Evolutionary conservation across 2,329 filamentous ascomycete genomes (phyloP), one percentile per base, ranked within the genome.

Genomic region (Colletotrichum endophyticum): DNA sequence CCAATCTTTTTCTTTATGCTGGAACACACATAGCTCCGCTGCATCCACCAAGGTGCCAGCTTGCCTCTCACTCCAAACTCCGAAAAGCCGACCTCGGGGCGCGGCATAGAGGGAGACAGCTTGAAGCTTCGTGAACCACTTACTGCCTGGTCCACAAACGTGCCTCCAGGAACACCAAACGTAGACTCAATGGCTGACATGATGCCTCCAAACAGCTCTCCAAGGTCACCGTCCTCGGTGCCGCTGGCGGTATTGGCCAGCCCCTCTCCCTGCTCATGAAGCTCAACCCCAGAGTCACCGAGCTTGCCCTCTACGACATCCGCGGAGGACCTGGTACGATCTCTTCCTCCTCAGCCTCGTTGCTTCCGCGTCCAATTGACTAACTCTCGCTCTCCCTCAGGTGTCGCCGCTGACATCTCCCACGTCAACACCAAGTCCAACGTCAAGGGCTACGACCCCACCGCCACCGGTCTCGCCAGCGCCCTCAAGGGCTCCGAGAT

Each of bases 341-440:
- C 27, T 62, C 34, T 68, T 19, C 7, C 34, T 32, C 8, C 27
- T 25, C 57, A 70, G 19, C 34, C n/a, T 12, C 62, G 30, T 36
- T 32, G 59, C 53, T 39, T 25, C 49, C 70, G 34, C 19, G 59
- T 32, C 49, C 56, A 59, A 72, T 79, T 82, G 62, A 82, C 81
- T 81, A 73, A 82, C 61, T 6, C 62, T 79, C 53, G n/a, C 44
- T 53, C 81, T 75, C 69, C 56, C 64, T 53, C 82, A 97, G 96
- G 96, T 94, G 97, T 99, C 88, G 97, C 96, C 83, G 97, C 97
- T 86, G 97, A 99, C 88, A 93, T 99, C 88, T 95, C 95, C 85
- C 97, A 99, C 92, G 96, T 99, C 93, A 99, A 99, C 94, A 98
- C 96, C 89, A 98, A 98, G 94, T 96, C 95, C 90, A 93, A 88